Base-by-base conservation (phyloP, 345 rosid species). In the Moricandia arvensis region DNA sequence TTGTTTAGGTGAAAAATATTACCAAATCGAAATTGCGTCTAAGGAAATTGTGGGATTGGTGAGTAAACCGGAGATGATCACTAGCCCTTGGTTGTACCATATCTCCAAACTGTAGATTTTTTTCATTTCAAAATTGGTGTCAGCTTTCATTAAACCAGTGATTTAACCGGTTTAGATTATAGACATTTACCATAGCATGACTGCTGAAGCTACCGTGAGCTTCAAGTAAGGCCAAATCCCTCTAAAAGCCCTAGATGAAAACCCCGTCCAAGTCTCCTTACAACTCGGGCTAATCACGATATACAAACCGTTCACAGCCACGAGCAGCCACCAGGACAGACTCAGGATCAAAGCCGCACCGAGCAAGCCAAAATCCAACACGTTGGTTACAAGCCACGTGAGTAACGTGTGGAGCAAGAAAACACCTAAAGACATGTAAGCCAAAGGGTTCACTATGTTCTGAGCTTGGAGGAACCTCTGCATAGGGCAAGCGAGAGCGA, bases 171-270 rank as follows among this genome's bases (percentile, higher is more conserved):
- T 31, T 60, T 31, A 31, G 24, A 60, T 15, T 1, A 31, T 2
- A 60, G 24, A 31, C 41, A 35, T 12, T 72, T 83, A 93, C 98
- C 97, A 91, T 30, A 93, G 87, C 97, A 93, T 93, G 59, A 90
- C 67, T 58, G 98, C 97, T 47, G 97, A 91, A 73, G 98, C 88
- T 66, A 80, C 67, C 43, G 97, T 93, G 73, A 93, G 93, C 84
- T 87, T 93, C 74, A 90, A 93, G 71, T 89, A 93, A 79, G 98
- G 98, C 98, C 98, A 91, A 0, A 90, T 85, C 49, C 98, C 98
- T 51, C 16, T 73, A 37, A 93, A 83, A 30, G 94, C 97, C 49
- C 45, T 75, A 0, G n/a, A 0, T 0, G 98, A 90, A 1, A 93
- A 81, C 51, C 98, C 97, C 0, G 86, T 86, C 98, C 98, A 93